Base-by-base conservation (phyloP, 2,329 filamentous ascomycete species). In the Sclerotinia borealis region DNA sequence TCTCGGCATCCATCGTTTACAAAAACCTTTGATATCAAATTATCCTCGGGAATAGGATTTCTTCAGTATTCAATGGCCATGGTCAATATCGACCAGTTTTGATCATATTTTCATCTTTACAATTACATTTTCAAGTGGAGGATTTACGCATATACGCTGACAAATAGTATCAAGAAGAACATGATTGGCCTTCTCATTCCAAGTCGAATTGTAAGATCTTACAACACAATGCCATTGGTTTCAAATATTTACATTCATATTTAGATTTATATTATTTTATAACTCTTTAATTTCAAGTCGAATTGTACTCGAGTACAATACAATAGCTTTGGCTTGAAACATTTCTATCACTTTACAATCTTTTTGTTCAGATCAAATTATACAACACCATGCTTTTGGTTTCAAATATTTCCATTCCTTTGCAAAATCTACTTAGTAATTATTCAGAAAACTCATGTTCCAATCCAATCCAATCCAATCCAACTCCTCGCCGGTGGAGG, bases 391-490 rank as follows among this genome's bases (percentile, higher is more conserved):
- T n/a, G n/a, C n/a, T n/a, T 25, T 34, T 34, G 51, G 27, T 6
- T 54, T 10, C 29, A 45, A 45, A 45, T 17, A 36, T 36, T 31
- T 25, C n/a, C 48, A 54, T 52, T 50, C 41, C 17, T 36, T 52
- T 29, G 25, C 25, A 31, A 29, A 34, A 51, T 41, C 36, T 39
- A 34, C 45, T 17, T 54, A 61, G 36, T 39, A 34, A 54, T 17
- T 54, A 61, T 45, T 39, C 59, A 61, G 37, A 43, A 27, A 37
- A 17, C 25, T 34, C 11, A 22, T 17, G 17, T 62, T 48, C 48
- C n/a, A n/a, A n/a, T 22, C 19, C 29, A 62, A 47, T 11, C 60
- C n/a, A 48, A 62, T 22, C 19, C 29, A 62, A 47, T 11, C 60
- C n/a, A 48, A 62, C 50, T 56, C 60, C 50, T 37, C n/a, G 34